Conservation (phyloP, 768 basidiomycete species). For the Leccinum arenicola region DNA sequence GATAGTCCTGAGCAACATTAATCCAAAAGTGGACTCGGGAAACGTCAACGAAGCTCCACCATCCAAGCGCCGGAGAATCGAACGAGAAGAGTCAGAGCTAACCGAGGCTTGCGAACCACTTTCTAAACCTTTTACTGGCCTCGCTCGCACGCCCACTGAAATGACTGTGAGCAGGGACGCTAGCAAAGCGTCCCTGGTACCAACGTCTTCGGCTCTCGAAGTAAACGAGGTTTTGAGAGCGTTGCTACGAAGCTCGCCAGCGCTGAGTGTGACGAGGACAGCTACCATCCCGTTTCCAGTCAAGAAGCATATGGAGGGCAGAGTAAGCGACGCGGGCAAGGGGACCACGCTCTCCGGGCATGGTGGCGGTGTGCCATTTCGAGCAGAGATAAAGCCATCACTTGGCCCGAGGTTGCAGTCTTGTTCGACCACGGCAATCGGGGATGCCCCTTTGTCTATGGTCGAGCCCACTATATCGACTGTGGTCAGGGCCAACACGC, state of each 20-base stretch:
- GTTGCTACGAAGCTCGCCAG: not conserved
- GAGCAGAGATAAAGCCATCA: not conserved
- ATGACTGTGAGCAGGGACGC: not conserved
- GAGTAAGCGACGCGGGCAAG: constrained; percentile 1
- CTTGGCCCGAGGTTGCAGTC: not conserved
- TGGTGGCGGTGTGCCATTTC: not conserved
- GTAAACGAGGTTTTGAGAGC: not conserved
- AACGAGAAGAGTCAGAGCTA: not conserved
- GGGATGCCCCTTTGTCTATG: not conserved
- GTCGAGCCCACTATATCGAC: not conserved
- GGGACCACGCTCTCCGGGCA: not conserved
- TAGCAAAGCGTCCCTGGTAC: not conserved
- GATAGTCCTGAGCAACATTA: not conserved
- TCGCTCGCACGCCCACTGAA: not conserved
- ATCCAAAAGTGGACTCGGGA: not conserved
- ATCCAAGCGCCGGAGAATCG: constrained; percentile 18
- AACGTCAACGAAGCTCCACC: not conserved
- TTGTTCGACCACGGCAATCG: constrained; percentile 6
- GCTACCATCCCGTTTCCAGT: constrained; percentile 22
- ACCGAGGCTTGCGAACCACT: not conserved
- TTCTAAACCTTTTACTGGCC: not conserved
- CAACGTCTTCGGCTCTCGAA: not conserved
- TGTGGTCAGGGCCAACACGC: not conserved
- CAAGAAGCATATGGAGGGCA: constrained; percentile 10
- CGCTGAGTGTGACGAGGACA: not conserved